Evolutionary conservation across 208 protist species (phyloP), one percentile per base, ranked within the genome.

Genomic region (Leishmania arabica): DNA sequence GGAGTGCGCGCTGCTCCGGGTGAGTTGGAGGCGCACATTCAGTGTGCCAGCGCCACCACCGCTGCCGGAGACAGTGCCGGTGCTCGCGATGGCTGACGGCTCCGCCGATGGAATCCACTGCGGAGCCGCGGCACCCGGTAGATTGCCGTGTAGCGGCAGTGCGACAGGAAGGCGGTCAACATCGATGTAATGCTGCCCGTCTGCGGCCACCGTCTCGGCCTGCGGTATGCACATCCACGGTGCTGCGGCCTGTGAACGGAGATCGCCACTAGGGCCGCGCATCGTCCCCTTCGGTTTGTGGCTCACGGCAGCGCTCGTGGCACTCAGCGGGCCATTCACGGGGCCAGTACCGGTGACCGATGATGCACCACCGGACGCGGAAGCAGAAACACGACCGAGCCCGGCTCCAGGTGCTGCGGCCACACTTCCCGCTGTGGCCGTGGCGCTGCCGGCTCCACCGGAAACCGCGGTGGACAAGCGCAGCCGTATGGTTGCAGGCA

Each of bases 131-230:
- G 73, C 40, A 37, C 73, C 56, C 8, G 54, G 49, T 37, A 21
- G 58, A 45, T 3, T 17, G 58, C 40, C 34, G 66, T 40, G 58
- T 27, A 69, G 9, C 40, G 66, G 65, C 27, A 27, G 40, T n/a
- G 73, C 40, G 24, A 58, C 62, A 19, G 34, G 70, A 19, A 84
- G 45, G 24, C 70, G 76, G 49, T 80, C 81, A 0, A 84, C 71
- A 45, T 84, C 75, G 7, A 84, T 51, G 75, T 84, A 84, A 7
- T 51, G 81, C 66, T 80, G 81, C 27, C 81, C 81, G 60, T 84
- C 81, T 53, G 69, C 27, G 4, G 75, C 81, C 17, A 80, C 34
- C 58, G 76, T 11, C 27, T 84, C 81, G 6, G 62, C 81, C 19
- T 81, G n/a, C 5, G 76, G 76, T 21, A 84, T 70, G 37, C 49